Conservation (phyloP, 2,329 filamentous ascomycete species). For the Sclerotinia spermophila region DNA sequence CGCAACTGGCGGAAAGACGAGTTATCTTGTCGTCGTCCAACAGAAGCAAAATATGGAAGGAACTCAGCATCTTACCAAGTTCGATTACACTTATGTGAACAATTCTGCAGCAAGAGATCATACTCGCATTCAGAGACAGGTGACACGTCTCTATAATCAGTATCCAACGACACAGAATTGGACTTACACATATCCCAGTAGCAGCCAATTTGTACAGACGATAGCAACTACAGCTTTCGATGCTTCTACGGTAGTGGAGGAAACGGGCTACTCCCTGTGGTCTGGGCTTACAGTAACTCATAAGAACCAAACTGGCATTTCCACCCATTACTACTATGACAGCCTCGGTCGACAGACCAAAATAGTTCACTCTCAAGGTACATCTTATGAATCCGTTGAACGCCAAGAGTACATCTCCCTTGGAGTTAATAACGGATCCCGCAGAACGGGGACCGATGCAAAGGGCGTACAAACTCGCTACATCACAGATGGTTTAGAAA, state of each 20-base stretch:
- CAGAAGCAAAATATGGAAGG: background rate
- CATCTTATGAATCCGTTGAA: background rate
- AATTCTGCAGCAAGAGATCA: constrained; percentile 1
- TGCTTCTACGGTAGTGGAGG: background rate
- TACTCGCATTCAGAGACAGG: constrained; percentile 2
- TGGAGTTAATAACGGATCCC: background rate
- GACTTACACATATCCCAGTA: background rate
- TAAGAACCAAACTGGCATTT: constrained; percentile 1
- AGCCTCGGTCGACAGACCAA: background rate
- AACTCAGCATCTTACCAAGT: background rate
- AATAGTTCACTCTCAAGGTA: background rate
- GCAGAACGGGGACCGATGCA: background rate
- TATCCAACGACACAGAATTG: constrained; percentile 7
- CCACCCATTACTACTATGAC: background rate
- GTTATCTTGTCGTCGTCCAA: background rate
- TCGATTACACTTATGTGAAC: constrained; percentile 10
- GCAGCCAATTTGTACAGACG: background rate
- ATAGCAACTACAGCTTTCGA: constrained; percentile 1
- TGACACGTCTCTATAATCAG: background rate
- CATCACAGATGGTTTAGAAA: constrained; percentile 7
- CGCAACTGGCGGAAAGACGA: background rate
- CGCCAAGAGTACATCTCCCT: background rate
- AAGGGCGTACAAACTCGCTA: constrained; percentile 11
- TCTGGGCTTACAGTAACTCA: background rate
- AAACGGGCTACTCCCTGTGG: constrained; percentile 4